A percentile compares a stretch with the other conserved stretches of the same genome.
phyloP scores from a whole-genome alignment of 352 stramenopile species.

The Phytophthora pinifolia region DNA sequence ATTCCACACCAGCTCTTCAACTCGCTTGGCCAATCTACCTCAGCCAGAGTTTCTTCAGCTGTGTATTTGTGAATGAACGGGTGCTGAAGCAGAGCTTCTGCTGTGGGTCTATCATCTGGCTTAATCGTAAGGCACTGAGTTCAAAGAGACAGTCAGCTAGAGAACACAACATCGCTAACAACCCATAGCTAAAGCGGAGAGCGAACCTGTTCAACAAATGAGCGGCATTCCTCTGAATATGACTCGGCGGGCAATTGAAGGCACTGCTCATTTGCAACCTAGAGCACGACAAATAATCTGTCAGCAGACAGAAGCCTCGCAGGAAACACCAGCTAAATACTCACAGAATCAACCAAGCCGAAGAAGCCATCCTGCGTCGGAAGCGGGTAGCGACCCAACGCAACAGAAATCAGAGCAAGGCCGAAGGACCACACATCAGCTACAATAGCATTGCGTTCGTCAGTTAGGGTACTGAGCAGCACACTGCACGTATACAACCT shows the following conservation, averaged over 20 bases:
- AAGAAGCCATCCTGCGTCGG: conserved; percentile 88
- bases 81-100: conserved; percentile 65
- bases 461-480: background rate
- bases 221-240: conserved; percentile 70
- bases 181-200: background rate
- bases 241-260: conserved; percentile 60
- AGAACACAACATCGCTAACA: conserved; percentile 1
- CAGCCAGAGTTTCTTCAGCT: conserved; percentile 59
- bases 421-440: conserved; percentile 88
- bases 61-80: conserved; percentile 73
- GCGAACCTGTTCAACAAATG: conserved; percentile 68
- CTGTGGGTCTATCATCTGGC: conserved; percentile 59
- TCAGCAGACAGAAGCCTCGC: background rate
- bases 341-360: conserved; percentile 81
- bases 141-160: conserved; percentile 3
- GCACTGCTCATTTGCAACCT: conserved; percentile 82
- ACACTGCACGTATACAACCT: background rate
- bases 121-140: conserved; percentile 67
- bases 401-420: conserved; percentile 75
- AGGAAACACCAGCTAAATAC: conserved; percentile 12
- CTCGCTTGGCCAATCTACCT: conserved; percentile 38
- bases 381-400: conserved; percentile 81
- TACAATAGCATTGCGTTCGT: conserved; percentile 12
- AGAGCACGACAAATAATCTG: background rate
- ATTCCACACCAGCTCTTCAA: conserved; percentile 16